Conservation (phyloP, 2,329 filamentous ascomycete species). For the Endocalyx cinctus region DNA sequence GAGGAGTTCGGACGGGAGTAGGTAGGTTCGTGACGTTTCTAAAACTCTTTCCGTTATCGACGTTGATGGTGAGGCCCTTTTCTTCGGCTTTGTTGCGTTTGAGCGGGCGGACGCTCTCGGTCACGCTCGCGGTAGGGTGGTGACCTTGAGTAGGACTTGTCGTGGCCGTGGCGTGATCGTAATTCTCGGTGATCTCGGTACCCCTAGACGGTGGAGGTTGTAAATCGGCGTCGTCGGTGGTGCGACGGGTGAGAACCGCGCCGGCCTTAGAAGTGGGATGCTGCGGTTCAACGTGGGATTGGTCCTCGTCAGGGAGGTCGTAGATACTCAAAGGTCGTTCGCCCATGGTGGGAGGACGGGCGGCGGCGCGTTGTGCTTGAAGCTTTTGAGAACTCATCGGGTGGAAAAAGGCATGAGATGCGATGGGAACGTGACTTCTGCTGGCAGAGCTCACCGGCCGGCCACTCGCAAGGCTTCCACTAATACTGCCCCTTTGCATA, state of each 20-base stretch:
- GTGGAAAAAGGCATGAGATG: slow-evolving; percentile 87
- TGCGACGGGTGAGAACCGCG: slow-evolving; percentile 27
- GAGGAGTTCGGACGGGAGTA: slow-evolving; percentile 64
- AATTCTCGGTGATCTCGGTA: slow-evolving; percentile 73
- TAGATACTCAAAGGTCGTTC: slow-evolving; percentile 31
- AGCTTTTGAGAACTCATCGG: slow-evolving; percentile 96
- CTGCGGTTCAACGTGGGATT: slow-evolving; percentile 47
- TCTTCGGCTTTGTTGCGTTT: slow-evolving; percentile 45
- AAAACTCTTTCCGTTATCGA: slow-evolving; percentile 54
- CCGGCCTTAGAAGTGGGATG: slow-evolving; percentile 45
- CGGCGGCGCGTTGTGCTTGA: slow-evolving; percentile 75
- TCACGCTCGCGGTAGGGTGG: slow-evolving; percentile 55
- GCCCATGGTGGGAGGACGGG: slow-evolving; percentile 38
- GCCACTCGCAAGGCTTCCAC: slow-evolving; percentile 35
- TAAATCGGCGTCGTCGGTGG: slow-evolving; percentile 43
- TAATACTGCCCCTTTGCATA: slow-evolving; percentile 39
- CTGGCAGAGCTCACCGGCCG: slow-evolving; percentile 65
- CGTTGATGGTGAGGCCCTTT: slow-evolving; percentile 50
- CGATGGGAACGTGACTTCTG: slow-evolving; percentile 83
- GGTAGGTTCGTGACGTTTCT: slow-evolving; percentile 48
- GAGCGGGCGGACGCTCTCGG: slow-evolving; percentile 76
- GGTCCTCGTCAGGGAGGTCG: slow-evolving; percentile 31
- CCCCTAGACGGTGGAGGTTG: slow-evolving; percentile 68
- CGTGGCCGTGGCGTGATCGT: slow-evolving; percentile 67
- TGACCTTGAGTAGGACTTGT: slow-evolving; percentile 65